Evolutionary conservation across 305 asterid species (phyloP).

Genomic region (Fraxinus floribunda): DNA sequence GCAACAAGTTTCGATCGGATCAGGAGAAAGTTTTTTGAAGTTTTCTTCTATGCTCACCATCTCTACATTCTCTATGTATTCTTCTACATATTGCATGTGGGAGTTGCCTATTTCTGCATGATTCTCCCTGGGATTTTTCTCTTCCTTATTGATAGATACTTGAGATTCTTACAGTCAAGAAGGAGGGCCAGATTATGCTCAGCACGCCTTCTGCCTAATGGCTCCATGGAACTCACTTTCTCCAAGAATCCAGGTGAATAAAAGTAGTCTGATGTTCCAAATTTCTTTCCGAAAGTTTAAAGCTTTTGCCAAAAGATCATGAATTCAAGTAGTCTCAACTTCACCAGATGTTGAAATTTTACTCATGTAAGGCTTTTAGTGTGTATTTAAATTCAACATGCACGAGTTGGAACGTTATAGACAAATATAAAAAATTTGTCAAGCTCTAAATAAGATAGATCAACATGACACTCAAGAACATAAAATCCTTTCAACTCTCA

Average conservation of each 20-base stretch:
- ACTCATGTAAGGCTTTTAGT: not conserved
- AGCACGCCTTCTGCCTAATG: conserved; percentile 37
- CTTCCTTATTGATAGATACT: conserved; percentile 37
- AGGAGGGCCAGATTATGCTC: conserved; percentile 25
- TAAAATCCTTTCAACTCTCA: not conserved
- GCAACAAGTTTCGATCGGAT: conserved; percentile 26
- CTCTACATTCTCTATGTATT: conserved; percentile 32
- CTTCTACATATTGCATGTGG: conserved; percentile 46
- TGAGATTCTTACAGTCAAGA: conserved; percentile 40
- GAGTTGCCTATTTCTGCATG: conserved; percentile 36
- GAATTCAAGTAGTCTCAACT: conserved; percentile 30
- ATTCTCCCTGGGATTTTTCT: conserved; percentile 47
- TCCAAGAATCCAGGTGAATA: conserved; percentile 40
- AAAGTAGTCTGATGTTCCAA: not conserved
- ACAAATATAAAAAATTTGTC: not conserved
- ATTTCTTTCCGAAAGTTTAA: not conserved
- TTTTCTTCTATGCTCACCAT: conserved; percentile 42
- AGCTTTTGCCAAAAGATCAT: not conserved
- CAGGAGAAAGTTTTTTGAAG: conserved; percentile 39
- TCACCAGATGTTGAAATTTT: not conserved
- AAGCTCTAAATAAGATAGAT: not conserved
- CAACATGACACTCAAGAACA: not conserved
- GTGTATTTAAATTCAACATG: not conserved
- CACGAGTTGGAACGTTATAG: not conserved
- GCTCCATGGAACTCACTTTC: conserved; percentile 38